Conservation (phyloP, 805 yeast genomes). For the Lipomyces lipofer region DNA sequence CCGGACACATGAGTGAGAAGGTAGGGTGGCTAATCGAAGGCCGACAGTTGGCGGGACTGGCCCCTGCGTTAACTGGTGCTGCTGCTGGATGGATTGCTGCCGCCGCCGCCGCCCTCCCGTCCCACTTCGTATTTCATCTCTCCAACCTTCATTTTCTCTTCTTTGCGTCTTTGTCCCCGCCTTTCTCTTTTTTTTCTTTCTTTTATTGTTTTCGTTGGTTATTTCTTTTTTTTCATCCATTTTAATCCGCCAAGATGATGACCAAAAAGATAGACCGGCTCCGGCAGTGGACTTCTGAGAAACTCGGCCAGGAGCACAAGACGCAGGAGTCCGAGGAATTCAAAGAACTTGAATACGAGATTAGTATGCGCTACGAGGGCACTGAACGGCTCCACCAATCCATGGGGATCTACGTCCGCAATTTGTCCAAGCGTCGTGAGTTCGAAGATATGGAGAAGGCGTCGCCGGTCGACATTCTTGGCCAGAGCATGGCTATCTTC, state of each 20-base stretch:
- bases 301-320: conserved; percentile 33
- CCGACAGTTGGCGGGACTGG: too few species aligned
- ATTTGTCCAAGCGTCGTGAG: conserved; percentile 33
- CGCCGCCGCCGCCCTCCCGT: too few species aligned
- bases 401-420: conserved; percentile 28
- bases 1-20: too few species aligned
- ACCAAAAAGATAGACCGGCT: conserved; percentile 30
- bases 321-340: conserved; percentile 34
- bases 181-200: too few species aligned
- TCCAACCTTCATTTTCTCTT: too few species aligned
- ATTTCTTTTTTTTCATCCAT: not conserved
- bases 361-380: conserved; percentile 30
- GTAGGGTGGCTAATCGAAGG: too few species aligned
- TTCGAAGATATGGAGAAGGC: conserved; percentile 31
- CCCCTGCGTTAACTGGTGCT: too few species aligned
- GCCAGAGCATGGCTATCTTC: conserved; percentile 30
- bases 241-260: conserved; percentile 23
- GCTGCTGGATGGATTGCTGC: too few species aligned
- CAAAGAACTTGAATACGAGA: conserved; percentile 31
- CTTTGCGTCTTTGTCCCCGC: too few species aligned
- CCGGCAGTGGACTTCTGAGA: conserved; percentile 32
- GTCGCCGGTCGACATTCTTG: conserved; percentile 32
- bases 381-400: conserved; percentile 32
- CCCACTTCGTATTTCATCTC: too few species aligned
- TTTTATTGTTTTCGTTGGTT: too few species aligned